Conservation (phyloP, 2,329 filamentous ascomycete genomes). For the Macroventuria anomochaeta region DNA sequence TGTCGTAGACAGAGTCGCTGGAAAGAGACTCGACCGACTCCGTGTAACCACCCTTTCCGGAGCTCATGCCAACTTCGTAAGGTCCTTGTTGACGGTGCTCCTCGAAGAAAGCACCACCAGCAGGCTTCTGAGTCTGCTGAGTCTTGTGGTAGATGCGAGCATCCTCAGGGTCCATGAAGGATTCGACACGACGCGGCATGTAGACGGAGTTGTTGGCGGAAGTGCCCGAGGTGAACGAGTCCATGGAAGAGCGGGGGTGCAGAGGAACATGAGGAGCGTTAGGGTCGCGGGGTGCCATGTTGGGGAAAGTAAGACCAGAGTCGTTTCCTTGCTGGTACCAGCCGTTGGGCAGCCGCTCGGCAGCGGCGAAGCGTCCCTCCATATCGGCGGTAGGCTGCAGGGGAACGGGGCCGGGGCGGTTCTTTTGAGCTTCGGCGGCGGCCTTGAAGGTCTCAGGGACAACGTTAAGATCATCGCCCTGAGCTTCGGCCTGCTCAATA, state of each 20-base stretch:
- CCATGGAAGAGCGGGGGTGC: conserved; percentile 68
- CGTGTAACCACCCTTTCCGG: conserved; percentile 40
- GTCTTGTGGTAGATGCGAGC: conserved; percentile 74
- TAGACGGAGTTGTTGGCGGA: conserved; percentile 67
- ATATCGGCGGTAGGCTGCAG: conserved; percentile 76
- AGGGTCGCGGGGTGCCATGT: conserved; percentile 54
- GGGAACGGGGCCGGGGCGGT: conserved; percentile 61
- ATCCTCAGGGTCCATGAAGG: conserved; percentile 80
- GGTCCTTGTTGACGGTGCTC: conserved; percentile 34
- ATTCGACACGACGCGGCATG: conserved; percentile 72
- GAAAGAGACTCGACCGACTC: conserved; percentile 48
- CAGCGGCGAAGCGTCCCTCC: conserved; percentile 78
- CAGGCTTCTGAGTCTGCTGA: conserved; percentile 57
- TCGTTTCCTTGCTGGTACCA: conserved; percentile 75
- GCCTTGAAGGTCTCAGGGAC: conserved; percentile 81
- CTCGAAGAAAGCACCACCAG: conserved; percentile 53
- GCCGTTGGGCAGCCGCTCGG: conserved; percentile 70
- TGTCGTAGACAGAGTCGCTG: conserved; percentile 44
- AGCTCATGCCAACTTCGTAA: conserved; percentile 32
- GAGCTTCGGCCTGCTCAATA: conserved; percentile 78
- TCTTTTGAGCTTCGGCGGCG: conserved; percentile 55
- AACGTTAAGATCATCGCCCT: conserved; percentile 88
- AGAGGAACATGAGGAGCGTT: conserved; percentile 56
- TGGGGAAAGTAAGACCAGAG: conserved; percentile 65
- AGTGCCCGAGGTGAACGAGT: conserved; percentile 67